Evolutionary conservation across 192 early-diverging fungal genomes (phyloP).

Genomic region (Kickxella alabastrina): DNA sequence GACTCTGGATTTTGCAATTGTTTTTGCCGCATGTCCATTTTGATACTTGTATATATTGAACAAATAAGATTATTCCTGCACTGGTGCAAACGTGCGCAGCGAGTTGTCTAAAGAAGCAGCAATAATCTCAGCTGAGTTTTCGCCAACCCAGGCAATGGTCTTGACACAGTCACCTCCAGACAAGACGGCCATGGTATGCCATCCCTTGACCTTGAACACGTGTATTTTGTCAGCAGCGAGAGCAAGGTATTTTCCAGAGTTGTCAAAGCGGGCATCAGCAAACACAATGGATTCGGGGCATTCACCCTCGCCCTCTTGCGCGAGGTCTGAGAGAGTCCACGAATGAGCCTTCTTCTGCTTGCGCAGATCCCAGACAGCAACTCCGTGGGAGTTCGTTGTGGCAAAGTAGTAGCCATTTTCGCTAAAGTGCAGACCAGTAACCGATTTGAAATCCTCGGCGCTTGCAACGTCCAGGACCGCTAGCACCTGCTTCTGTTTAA

Average conservation of each 20-base stretch:
- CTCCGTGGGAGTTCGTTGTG: slow-evolving; percentile 66
- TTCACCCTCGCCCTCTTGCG: neutral
- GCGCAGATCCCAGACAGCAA: slow-evolving; percentile 92
- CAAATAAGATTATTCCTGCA: too few species aligned
- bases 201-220: slow-evolving; percentile 70
- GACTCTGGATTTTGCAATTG: too few species aligned
- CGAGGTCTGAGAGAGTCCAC: slow-evolving; percentile 17
- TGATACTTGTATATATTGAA: too few species aligned
- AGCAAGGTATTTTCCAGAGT: slow-evolving; percentile 79
- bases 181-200: slow-evolving; percentile 27
- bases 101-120: slow-evolving; percentile 20
- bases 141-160: slow-evolving; percentile 9
- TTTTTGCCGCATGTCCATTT: too few species aligned
- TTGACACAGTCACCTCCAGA: neutral
- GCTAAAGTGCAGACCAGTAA: slow-evolving; percentile 77
- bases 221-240: slow-evolving; percentile 61
- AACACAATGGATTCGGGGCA: slow-evolving; percentile 2
- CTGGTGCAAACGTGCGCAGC: slow-evolving; percentile 16
- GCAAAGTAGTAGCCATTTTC: slow-evolving; percentile 95
- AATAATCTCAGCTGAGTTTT: slow-evolving; percentile 1
- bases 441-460: slow-evolving; percentile 9
- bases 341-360: slow-evolving; percentile 61
- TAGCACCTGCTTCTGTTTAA: slow-evolving; percentile 60
- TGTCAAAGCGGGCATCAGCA: slow-evolving; percentile 62
- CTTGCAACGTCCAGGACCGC: slow-evolving; percentile 42